Conservation (phyloP, 257 asterid genomes). For the Cruciata laevipes region DNA sequence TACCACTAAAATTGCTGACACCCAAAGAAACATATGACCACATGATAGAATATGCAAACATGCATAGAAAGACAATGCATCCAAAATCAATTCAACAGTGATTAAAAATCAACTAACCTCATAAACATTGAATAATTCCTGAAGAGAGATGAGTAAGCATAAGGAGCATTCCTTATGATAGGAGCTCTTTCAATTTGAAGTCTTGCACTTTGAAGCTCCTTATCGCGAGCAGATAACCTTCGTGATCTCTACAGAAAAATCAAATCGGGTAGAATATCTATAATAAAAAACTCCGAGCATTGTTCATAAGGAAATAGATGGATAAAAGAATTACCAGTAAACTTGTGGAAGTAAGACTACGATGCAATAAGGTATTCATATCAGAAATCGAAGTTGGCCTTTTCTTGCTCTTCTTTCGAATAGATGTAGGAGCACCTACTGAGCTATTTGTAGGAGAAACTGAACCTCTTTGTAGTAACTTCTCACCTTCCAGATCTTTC, state of each 20-base stretch:
- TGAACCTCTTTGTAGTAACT: conserved; percentile 23
- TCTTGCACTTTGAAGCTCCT: conserved; percentile 40
- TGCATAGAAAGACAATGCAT: background rate
- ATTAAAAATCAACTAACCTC: conserved; percentile 22
- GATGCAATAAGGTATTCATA: conserved; percentile 38
- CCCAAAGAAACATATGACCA: background rate
- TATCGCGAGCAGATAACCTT: conserved; percentile 36
- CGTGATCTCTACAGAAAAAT: conserved; percentile 35
- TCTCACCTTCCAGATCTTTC: conserved; percentile 9
- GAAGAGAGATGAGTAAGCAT: conserved; percentile 36
- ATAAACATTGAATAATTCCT: conserved; percentile 49
- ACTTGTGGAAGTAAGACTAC: conserved; percentile 21
- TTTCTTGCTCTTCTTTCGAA: conserved; percentile 19
- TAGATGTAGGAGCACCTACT: conserved; percentile 12
- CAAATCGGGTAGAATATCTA: conserved; percentile 19
- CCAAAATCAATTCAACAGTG: background rate
- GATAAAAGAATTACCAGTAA: conserved; percentile 31
- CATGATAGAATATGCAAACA: background rate
- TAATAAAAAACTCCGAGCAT: conserved; percentile 5
- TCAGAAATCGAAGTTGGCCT: conserved; percentile 31
- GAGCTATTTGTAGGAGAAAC: conserved; percentile 17
- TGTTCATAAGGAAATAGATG: conserved; percentile 5
- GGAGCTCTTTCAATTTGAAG: conserved; percentile 41
- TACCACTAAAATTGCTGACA: background rate
- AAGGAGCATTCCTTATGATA: conserved; percentile 26